These are phyloP conservation scores for Aulographum hederae DNA, from an alignment of 2,329 filamentous ascomycete species.

Conservation along the genomic window DNA sequence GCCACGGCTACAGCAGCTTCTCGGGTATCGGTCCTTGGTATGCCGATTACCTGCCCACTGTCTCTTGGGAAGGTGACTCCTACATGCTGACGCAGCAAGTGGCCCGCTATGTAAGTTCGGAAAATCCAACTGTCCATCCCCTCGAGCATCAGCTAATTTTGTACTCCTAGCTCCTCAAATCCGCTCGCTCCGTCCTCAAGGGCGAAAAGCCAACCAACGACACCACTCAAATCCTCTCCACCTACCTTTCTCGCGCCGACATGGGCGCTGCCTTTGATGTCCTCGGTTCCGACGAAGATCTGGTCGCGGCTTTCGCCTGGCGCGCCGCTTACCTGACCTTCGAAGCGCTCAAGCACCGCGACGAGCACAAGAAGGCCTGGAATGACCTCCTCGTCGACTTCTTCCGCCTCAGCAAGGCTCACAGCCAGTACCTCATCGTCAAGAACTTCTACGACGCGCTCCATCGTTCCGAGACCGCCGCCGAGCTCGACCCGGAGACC, in stretches of 20 bases:
- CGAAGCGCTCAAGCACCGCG: constrained; percentile 55
- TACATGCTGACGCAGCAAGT: constrained; percentile 73
- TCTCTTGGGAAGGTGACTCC: constrained; percentile 63
- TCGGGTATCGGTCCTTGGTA: constrained; percentile 62
- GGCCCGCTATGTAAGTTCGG: constrained; percentile 41
- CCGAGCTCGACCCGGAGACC: constrained; percentile 39
- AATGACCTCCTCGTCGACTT: constrained; percentile 64
- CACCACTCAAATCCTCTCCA: constrained; percentile 46
- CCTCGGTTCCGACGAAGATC: constrained; percentile 48
- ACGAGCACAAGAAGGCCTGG: constrained; percentile 59
- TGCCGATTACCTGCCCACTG: constrained; percentile 54
- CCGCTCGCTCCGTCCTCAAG: constrained; percentile 49
- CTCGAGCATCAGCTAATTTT: constrained; percentile 3
- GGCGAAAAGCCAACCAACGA: constrained; percentile 48
- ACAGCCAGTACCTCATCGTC: constrained; percentile 60
- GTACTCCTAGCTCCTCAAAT: constrained; percentile 44
- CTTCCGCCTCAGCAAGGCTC: constrained; percentile 56
- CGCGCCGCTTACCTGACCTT: constrained; percentile 57
- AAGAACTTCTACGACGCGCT: constrained; percentile 63
- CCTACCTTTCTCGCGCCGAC: constrained; percentile 46
- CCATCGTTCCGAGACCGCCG: constrained; percentile 31
- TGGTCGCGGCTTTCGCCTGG: constrained; percentile 61
- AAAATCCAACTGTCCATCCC: too few species aligned
- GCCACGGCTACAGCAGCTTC: constrained; percentile 59
- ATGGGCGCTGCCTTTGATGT: constrained; percentile 59